A percentile compares a stretch with the other conserved stretches of the same genome.
Conservation (phyloP, 495 filamentous ascomycete species). For the Tetracladium marchalianum region DNA sequence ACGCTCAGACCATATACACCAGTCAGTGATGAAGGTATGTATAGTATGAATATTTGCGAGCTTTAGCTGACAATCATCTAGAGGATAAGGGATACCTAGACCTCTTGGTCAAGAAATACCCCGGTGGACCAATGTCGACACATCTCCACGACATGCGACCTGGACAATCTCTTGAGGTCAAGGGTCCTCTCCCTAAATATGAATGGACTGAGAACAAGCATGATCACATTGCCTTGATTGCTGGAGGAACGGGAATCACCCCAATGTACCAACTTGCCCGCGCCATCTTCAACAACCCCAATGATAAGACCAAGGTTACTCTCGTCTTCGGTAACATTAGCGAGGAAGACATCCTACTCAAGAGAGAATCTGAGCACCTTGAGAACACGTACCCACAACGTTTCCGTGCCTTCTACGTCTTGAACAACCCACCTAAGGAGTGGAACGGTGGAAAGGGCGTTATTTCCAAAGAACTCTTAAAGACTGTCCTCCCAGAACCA, state of each 20-base stretch:
- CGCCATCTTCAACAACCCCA: conserved; percentile 87
- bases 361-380: conserved; percentile 67
- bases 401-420: conserved; percentile 82
- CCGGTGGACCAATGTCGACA: conserved; percentile 79
- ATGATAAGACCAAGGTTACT: conserved; percentile 93
- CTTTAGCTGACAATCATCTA: conserved; percentile 7
- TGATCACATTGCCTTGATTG: conserved; percentile 81
- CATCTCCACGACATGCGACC: conserved; percentile 76
- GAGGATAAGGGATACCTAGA: conserved; percentile 73
- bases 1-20: conserved; percentile 90
- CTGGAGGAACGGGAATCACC: conserved; percentile 92
- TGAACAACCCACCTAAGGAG: conserved; percentile 75
- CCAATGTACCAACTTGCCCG: conserved; percentile 81
- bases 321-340: conserved; percentile 81
- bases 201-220: conserved; percentile 90
- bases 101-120: conserved; percentile 84
- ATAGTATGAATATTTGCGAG: neutral
- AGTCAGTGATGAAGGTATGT: conserved; percentile 70
- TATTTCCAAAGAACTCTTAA: conserved; percentile 80
- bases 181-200: conserved; percentile 94
- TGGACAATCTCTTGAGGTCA: conserved; percentile 75
- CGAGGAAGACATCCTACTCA: conserved; percentile 82
- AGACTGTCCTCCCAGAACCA: conserved; percentile 86
- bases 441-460: conserved; percentile 70
- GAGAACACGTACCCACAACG: conserved; percentile 92